Conservation (phyloP, 1,284 basidiomycete genomes). For the Rhodotorula sp. region DNA sequence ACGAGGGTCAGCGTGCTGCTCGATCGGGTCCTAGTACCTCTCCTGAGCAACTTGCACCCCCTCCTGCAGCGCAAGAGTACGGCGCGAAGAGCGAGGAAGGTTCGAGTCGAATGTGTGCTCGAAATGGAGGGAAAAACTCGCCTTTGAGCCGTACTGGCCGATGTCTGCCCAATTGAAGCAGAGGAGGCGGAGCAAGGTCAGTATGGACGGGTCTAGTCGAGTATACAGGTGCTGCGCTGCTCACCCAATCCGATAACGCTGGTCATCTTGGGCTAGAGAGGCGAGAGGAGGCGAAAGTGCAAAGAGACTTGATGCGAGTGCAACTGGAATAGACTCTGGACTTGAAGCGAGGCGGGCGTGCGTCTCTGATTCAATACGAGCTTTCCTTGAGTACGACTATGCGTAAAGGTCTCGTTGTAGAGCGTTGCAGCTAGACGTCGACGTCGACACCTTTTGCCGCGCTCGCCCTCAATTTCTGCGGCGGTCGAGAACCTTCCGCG, state of each 20-base stretch:
- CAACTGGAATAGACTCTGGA: too few relatives aligned
- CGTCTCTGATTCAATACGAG: too few relatives aligned
- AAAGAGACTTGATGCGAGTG: not conserved
- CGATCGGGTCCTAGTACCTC: not conserved
- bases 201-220: not conserved
- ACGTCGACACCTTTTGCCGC: not conserved
- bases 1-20: not conserved
- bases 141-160: constrained; percentile 44
- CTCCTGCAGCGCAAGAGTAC: not conserved
- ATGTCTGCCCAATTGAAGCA: constrained; percentile 28
- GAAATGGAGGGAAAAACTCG: constrained; percentile 8
- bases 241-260: constrained; percentile 45
- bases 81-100: not conserved
- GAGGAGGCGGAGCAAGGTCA: not conserved
- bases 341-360: too few relatives aligned
- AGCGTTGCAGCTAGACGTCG: too few relatives aligned
- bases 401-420: too few relatives aligned
- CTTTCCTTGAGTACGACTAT: too few relatives aligned
- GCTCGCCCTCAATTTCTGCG: not conserved
- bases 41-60: not conserved
- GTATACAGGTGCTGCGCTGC: accelerated
- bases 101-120: not conserved
- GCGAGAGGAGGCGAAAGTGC: not conserved
- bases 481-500: not conserved
- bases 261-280: constrained; percentile 32